Conservation (phyloP, 2,329 filamentous ascomycete genomes). For the Aspergillus pseudoviridinutans region DNA sequence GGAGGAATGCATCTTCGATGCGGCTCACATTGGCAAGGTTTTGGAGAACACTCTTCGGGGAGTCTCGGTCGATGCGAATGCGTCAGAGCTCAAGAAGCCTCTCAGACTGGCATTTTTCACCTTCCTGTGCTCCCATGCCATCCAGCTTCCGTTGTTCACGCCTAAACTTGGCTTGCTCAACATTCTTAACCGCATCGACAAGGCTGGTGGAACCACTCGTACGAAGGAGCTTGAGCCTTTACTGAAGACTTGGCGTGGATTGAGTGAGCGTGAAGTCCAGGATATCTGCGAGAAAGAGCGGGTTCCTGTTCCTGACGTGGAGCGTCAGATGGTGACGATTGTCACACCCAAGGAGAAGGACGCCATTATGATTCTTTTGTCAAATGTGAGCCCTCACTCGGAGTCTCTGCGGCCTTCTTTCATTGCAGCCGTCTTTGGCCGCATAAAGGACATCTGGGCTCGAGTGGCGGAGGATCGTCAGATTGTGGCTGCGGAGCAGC, state of each 20-base stretch:
- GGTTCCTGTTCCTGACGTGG: constrained; percentile 46
- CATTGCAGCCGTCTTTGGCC: constrained; percentile 61
- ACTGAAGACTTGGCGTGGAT: constrained; percentile 63
- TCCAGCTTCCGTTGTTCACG: constrained; percentile 62
- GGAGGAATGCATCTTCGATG: constrained; percentile 83
- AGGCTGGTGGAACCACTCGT: constrained; percentile 67
- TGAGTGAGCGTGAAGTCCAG: constrained; percentile 51
- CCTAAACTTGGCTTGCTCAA: constrained; percentile 71
- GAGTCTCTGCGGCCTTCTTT: constrained; percentile 52
- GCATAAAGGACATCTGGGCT: constrained; percentile 69
- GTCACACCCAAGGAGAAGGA: constrained; percentile 56
- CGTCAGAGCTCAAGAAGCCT: constrained; percentile 58
- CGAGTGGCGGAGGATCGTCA: constrained; percentile 37
- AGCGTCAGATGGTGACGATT: constrained; percentile 51
- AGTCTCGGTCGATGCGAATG: constrained; percentile 32
- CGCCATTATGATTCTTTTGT: constrained; percentile 52
- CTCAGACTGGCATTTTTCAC: constrained; percentile 62
- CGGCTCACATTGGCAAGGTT: constrained; percentile 63
- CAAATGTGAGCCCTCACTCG: constrained; percentile 45
- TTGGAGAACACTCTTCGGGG: constrained; percentile 60
- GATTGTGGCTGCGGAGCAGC: constrained; percentile 30
- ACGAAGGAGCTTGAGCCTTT: constrained; percentile 73
- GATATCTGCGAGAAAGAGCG: constrained; percentile 49
- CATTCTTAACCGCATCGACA: constrained; percentile 66
- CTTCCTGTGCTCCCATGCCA: constrained; percentile 70